Base-by-base conservation (phyloP, 2,329 filamentous ascomycete genomes). In the Neodidymelliopsis sp. region DNA sequence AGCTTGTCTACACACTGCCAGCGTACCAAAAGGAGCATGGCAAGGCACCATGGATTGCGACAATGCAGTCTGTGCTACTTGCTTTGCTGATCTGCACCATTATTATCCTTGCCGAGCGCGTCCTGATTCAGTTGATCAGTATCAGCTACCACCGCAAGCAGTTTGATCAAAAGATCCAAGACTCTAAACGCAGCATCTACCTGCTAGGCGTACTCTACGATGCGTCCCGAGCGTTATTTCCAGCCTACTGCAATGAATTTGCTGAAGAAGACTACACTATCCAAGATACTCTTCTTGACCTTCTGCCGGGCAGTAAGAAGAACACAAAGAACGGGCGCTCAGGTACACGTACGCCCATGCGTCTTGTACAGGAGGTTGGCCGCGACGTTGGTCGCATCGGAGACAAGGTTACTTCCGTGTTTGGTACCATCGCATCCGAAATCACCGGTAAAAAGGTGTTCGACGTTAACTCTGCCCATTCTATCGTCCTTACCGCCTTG, bases 371-470 rank as follows among this genome's bases (percentile, higher is more conserved):
- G 47, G 77, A 81, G 48, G 74, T 81, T 39, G 89, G 89, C 33
- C 85, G 91, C 44, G 77, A 81, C 43, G 73, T 80, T 41, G 89
- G 89, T 29, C 86, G 91, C 16, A 80, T 96, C 44, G 93, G 93
- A 64, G 93, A 95, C 78, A 96, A 96, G 75, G 85, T 97, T 54
- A 96, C 92, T 0, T 92, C 91, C 4, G 89, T 88, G 0, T 95
- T 97, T 71, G 94, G 94, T 18, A 94, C 96, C 64, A 85, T 97
- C 39, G 93, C 94, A 1, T 90, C 90, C 2, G 94, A 97, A 66
- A 92, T 99, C 52, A 96, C 94, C 0, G 94, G 94, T 58, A 96
- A 95, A 76, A 86, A 96, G 65, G 88, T 97, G 16, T 96, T 97
- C 77, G 96, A 97, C 73, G 88, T 91, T 11, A 93, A 90, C 65